Percentiles rank a stretch among this genome's conserved stretches.
These are phyloP conservation scores for Penicillium lagena DNA, from an alignment of 495 filamentous ascomycete genomes.

Conservation along the genomic window DNA sequence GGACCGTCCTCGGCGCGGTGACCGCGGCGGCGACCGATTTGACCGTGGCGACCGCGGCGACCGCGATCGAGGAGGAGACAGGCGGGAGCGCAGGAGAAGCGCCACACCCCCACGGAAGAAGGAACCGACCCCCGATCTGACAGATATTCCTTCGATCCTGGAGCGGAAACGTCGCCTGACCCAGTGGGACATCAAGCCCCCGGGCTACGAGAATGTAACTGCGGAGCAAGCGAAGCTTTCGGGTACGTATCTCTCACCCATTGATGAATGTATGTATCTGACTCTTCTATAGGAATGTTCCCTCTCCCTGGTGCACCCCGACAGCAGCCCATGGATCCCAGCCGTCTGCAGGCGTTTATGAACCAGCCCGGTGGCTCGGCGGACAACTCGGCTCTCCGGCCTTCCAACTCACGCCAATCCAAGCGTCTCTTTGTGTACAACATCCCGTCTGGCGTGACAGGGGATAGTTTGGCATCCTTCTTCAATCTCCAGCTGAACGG, in stretches of 20 bases:
- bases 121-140: slow-evolving; percentile 94
- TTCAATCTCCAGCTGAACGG: slow-evolving; percentile 96
- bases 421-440: slow-evolving; percentile 88
- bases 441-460: slow-evolving; percentile 59
- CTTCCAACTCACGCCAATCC: slow-evolving; percentile 84
- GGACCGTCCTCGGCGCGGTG: slow-evolving; percentile 19
- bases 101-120: slow-evolving; percentile 78
- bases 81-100: slow-evolving; percentile 68
- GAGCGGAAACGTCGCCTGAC: slow-evolving; percentile 85
- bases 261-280: slow-evolving; percentile 1
- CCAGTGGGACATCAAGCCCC: slow-evolving; percentile 99
- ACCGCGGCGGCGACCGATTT: slow-evolving; percentile 13
- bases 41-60: slow-evolving; percentile 31
- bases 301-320: slow-evolving; percentile 91
- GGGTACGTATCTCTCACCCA: slow-evolving; percentile 35
- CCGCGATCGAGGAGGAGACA: slow-evolving; percentile 11
- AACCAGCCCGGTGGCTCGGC: slow-evolving; percentile 72
- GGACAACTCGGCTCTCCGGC: slow-evolving; percentile 75
- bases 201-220: slow-evolving; percentile 96
- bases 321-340: slow-evolving; percentile 94
- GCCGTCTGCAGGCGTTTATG: slow-evolving; percentile 92
- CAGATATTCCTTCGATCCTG: slow-evolving; percentile 68
- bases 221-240: slow-evolving; percentile 98
- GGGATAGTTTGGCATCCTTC: slow-evolving; percentile 71
- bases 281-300: slow-evolving; percentile 67